Evolutionary conservation across 768 basidiomycete species (phyloP).

Genomic region (Chiua virens): DNA sequence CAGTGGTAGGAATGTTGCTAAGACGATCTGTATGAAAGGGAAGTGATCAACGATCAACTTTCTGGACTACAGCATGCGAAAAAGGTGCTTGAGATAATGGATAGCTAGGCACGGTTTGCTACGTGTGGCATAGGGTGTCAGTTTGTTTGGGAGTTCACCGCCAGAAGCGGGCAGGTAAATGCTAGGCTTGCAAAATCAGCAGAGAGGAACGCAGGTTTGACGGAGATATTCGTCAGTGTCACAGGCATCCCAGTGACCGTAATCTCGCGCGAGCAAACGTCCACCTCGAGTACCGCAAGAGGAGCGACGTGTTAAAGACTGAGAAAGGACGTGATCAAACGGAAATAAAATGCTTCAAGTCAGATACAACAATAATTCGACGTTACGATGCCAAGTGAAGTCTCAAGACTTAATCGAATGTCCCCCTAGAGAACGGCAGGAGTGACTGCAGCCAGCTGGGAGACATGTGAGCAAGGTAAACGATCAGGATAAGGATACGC

Average conservation of each 20-base stretch:
- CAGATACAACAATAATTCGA: slow-evolving; percentile 2
- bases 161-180: slow-evolving; percentile 1
- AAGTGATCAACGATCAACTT: too few species aligned
- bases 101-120: too few species aligned
- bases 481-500: not conserved
- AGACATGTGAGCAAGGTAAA: slow-evolving; percentile 4
- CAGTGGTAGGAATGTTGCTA: too few species aligned
- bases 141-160: not conserved
- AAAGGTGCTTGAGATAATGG: too few species aligned
- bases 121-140: not conserved
- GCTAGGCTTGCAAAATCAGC: not conserved
- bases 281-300: not conserved
- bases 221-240: not conserved
- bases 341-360: not conserved
- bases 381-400: not conserved
- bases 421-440: not conserved
- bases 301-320: too few species aligned
- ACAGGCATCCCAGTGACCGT: not conserved
- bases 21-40: too few species aligned
- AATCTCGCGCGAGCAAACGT: not conserved
- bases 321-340: too few species aligned
- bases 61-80: too few species aligned
- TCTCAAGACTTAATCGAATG: not conserved
- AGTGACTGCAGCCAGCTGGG: not conserved
- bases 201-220: not conserved